A percentile compares a stretch with the other conserved stretches of the same genome.
These are phyloP conservation scores for Chytriomyces confervae DNA, from an alignment of 192 early-diverging fungal species.

Conservation along the genomic window DNA sequence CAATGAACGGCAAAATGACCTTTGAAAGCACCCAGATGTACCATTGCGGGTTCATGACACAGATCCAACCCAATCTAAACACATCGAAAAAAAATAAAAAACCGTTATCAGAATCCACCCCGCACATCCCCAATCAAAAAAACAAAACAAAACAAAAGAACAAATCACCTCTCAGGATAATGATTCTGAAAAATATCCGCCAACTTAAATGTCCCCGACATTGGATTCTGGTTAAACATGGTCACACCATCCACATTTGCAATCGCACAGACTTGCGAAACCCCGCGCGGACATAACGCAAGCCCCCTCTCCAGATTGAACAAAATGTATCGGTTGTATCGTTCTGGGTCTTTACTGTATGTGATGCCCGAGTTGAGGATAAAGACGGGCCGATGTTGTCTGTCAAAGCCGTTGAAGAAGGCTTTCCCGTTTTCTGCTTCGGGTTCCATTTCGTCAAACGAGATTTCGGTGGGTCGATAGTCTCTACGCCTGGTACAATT, in stretches of 20 bases:
- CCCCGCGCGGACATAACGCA: constrained; percentile 48
- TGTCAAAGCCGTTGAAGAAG: constrained; percentile 82
- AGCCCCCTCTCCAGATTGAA: constrained; percentile 76
- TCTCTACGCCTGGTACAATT: constrained; percentile 42
- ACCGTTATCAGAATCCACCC: neutral
- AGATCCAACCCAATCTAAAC: neutral
- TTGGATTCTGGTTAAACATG: constrained; percentile 69
- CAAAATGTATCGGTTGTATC: constrained; percentile 80
- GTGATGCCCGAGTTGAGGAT: constrained; percentile 65
- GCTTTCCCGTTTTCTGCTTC: constrained; percentile 83
- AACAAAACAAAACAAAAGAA: too few species aligned
- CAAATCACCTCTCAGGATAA: constrained; percentile 85
- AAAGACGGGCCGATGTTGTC: constrained; percentile 73
- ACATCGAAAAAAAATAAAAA: too few species aligned
- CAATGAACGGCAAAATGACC: constrained; percentile 81
- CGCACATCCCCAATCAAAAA: too few species aligned
- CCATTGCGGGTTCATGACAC: constrained; percentile 74
- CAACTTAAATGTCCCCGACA: constrained; percentile 53
- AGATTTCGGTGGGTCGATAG: constrained; percentile 72
- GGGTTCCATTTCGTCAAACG: constrained; percentile 71
- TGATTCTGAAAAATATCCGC: constrained; percentile 82
- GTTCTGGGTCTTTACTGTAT: constrained; percentile 68
- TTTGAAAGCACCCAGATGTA: constrained; percentile 70
- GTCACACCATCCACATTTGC: constrained; percentile 77
- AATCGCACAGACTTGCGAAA: constrained; percentile 73